Evolutionary conservation across 305 asterid genomes (phyloP).

Genomic region (Solanum hybrid): DNA sequence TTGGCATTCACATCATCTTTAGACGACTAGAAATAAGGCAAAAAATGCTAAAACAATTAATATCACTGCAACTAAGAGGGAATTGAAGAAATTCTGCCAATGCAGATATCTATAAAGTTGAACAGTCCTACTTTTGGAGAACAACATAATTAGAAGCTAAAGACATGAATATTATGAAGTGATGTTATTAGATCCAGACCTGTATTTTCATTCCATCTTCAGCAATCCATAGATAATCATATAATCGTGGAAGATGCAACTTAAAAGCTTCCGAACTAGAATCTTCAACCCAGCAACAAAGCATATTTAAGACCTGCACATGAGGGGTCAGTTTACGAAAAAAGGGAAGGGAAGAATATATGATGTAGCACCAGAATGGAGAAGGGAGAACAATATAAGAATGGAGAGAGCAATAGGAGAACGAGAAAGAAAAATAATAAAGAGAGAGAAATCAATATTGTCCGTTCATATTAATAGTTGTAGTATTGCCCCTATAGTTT

Average conservation of each 20-base stretch:
- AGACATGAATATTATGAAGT: not conserved
- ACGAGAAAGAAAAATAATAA: not conserved
- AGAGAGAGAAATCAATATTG: not conserved
- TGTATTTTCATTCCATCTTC: conserved; percentile 32
- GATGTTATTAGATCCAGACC: conserved; percentile 11
- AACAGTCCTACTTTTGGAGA: not conserved
- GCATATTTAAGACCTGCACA: conserved; percentile 11
- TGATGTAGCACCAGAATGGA: not conserved
- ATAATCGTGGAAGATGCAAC: conserved; percentile 21
- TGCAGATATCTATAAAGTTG: not conserved
- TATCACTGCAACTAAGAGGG: not conserved
- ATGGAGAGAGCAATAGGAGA: not conserved
- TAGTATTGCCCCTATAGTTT: not conserved
- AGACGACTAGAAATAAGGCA: not conserved
- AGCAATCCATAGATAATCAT: conserved; percentile 23
- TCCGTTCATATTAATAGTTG: not conserved
- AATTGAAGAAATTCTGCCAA: not conserved
- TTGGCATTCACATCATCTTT: not conserved
- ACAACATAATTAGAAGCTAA: not conserved
- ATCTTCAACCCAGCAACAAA: conserved; percentile 26
- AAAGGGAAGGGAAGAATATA: not conserved
- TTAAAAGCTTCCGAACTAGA: conserved; percentile 20
- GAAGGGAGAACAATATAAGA: not conserved
- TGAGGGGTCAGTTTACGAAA: not conserved
- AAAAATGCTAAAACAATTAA: not conserved